Base-by-base conservation (phyloP, 495 filamentous ascomycete genomes). In the Echria macrotheca region DNA sequence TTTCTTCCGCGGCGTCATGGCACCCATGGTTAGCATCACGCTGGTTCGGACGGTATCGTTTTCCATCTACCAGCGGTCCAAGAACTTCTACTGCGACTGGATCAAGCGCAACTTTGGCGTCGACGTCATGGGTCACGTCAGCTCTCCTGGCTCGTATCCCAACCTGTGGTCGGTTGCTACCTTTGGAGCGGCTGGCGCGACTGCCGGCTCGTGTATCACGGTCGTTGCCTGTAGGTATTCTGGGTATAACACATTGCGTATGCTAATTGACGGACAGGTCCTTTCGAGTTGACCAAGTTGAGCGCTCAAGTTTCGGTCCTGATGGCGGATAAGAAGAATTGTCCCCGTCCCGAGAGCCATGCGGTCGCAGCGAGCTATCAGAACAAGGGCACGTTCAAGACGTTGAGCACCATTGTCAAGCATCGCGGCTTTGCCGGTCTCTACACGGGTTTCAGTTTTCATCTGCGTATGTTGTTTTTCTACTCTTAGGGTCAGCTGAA, bases 231-330 rank as follows among this genome's bases (percentile, higher is more conserved):
- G 91, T 94, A 69, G 75, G 88, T 64, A 25, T 46, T 24, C 11
- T 35, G 23, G 21, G 28, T 24, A 2, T n/a, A n/a, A 17, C n/a
- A n/a, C n/a, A n/a, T n/a, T n/a, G n/a, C n/a, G n/a, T n/a, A n/a
- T 1, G 25, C 31, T 39, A 28, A 10, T 7, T n/a, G 7, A 22
- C n/a, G 21, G 35, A 33, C 53, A 94, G 88, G 88, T 61, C 91
- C 91, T 21, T 95, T 96, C 62, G 91, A 96, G 68, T 73, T 96
- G 53, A 93, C 91, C 22, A 96, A 96, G 69, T 60, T 95, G 44
- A 91, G 86, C 47, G 88, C 90, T 11, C 91, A 96, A 64, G 72
- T 93, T 9, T 91, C 90, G 0, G 83, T 93, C n/a, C 68, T 95
- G 51, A 82, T 95, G 73, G 84, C 80, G 31, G 81, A 84, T 39